Conservation (phyloP, 306 rosid genomes). For the Quercus wislizeni region DNA sequence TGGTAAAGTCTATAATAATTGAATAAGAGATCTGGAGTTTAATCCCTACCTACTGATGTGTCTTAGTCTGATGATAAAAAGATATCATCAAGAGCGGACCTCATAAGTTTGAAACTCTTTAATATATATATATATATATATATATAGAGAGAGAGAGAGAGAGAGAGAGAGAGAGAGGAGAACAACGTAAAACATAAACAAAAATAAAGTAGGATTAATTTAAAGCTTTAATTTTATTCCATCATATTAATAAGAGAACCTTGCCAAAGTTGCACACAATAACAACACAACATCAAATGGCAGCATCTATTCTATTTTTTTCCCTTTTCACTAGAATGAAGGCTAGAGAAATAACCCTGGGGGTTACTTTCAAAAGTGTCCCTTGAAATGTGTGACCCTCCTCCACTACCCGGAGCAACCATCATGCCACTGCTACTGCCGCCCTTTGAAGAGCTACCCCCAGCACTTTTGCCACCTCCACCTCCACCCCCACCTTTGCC, state of each 20-base stretch:
- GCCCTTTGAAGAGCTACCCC: neutral
- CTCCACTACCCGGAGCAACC: conserved; percentile 8
- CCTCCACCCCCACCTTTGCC: neutral
- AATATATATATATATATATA: too few relatives aligned
- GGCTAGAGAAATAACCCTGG: neutral
- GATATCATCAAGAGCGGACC: fast-evolving
- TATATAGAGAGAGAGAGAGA: too few relatives aligned
- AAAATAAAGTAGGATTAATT: too few relatives aligned
- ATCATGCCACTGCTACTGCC: neutral
- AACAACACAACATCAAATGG: too few relatives aligned
- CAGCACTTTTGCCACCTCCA: neutral
- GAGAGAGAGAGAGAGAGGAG: too few relatives aligned
- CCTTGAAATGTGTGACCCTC: neutral
- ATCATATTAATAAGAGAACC: neutral
- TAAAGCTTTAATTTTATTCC: too few relatives aligned
- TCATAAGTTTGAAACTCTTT: too few relatives aligned
- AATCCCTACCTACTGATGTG: fast-evolving
- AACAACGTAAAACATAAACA: too few relatives aligned
- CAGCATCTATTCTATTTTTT: neutral
- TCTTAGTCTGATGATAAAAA: too few relatives aligned
- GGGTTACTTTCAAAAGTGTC: neutral
- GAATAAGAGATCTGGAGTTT: fast-evolving
- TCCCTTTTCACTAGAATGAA: neutral
- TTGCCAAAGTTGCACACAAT: neutral
- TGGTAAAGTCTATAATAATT: too few relatives aligned